phyloP scores from a whole-genome alignment of 495 filamentous ascomycete species.

The Apiosordaria backusii region DNA sequence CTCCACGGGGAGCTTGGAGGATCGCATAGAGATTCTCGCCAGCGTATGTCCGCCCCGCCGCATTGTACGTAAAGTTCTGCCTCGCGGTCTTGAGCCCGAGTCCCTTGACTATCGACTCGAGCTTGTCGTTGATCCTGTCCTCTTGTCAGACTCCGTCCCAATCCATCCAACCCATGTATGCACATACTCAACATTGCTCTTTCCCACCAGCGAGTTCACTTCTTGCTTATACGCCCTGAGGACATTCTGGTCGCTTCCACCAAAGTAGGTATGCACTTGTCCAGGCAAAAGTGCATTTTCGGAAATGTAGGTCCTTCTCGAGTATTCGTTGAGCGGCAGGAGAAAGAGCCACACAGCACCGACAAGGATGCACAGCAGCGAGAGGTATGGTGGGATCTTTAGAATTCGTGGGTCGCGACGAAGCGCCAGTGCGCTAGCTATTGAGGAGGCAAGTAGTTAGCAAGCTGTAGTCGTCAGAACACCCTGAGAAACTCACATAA shows the following conservation, averaged over 20 bases:
- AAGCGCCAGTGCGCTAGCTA: constrained; percentile 50
- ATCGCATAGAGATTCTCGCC: constrained; percentile 95
- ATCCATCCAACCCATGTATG: background rate
- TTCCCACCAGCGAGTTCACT: constrained; percentile 58
- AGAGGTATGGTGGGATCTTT: constrained; percentile 76
- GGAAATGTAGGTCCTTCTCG: constrained; percentile 89
- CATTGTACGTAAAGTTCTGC: constrained; percentile 74
- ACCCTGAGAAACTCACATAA: constrained; percentile 22
- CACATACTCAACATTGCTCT: constrained; percentile 48
- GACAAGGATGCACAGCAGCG: constrained; percentile 79
- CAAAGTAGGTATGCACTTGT: constrained; percentile 96
- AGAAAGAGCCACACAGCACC: constrained; percentile 90
- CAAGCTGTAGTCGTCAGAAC: background rate
- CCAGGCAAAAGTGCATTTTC: constrained; percentile 95
- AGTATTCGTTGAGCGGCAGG: constrained; percentile 90
- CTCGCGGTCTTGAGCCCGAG: constrained; percentile 79
- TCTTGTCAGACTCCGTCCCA: background rate
- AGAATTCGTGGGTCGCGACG: constrained; percentile 66
- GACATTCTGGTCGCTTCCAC: constrained; percentile 90
- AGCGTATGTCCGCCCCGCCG: constrained; percentile 65
- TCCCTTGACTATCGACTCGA: constrained; percentile 69
- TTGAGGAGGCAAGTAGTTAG: constrained; percentile 5
- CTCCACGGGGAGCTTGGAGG: constrained; percentile 89
- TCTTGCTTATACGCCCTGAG: constrained; percentile 91
- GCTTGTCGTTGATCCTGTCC: constrained; percentile 59